Evolutionary conservation across 2,329 filamentous ascomycete species (phyloP).

Genomic region (Drechmeria coniospora): DNA sequence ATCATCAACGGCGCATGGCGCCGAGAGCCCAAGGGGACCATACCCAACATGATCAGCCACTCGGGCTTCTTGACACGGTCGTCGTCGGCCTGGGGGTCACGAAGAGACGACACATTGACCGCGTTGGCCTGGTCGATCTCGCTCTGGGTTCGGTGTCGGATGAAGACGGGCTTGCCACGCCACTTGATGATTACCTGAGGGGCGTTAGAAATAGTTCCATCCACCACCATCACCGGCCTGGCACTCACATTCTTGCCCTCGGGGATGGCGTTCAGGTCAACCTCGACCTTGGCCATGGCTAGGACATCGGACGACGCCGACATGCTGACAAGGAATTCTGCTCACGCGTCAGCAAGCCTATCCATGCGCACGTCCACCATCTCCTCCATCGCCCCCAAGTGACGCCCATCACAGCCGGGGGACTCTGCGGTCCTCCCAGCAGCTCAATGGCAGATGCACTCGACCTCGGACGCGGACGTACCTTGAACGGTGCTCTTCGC

Average conservation of each 20-base stretch:
- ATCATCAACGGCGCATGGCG: no score
- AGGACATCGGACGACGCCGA: constrained; percentile 95
- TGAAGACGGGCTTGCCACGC: constrained; percentile 99
- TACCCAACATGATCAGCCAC: constrained; percentile 98
- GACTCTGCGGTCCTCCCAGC: constrained; percentile 1
- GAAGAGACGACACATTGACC: constrained; percentile 65
- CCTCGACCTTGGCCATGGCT: constrained; percentile 98
- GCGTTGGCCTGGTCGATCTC: constrained; percentile 94
- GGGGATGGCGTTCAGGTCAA: constrained; percentile 80
- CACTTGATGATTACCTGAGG: constrained; percentile 93
- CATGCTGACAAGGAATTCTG: constrained; percentile 99
- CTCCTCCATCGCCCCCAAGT: constrained; percentile 10
- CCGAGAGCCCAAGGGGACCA: constrained; percentile 7
- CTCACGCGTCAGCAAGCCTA: constrained; percentile 14
- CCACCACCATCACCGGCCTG: not conserved
- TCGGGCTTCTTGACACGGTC: constrained; percentile 97
- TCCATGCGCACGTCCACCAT: no score
- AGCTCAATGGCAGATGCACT: constrained; percentile 12
- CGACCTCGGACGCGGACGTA: constrained; percentile 32
- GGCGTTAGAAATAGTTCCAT: not conserved
- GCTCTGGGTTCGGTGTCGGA: constrained; percentile 85
- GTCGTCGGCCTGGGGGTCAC: constrained; percentile 80
- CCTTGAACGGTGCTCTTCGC: constrained; percentile 97
- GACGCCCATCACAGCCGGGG: constrained; percentile 1
- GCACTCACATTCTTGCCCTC: constrained; percentile 94